Evolutionary conservation across 2,329 filamentous ascomycete species (phyloP).

Genomic region (Penicillium sp.): DNA sequence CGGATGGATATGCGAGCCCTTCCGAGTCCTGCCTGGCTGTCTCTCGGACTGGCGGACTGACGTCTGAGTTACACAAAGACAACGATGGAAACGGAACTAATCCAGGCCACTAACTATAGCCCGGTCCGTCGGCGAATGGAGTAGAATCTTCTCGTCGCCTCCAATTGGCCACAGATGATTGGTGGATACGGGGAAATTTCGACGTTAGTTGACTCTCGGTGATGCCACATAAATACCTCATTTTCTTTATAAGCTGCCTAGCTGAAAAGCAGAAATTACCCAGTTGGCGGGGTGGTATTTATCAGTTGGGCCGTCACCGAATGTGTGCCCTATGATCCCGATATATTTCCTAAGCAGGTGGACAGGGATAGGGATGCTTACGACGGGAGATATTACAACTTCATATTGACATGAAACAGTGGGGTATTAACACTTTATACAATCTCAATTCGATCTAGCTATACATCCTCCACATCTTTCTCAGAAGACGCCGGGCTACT

Average conservation of each 20-base stretch:
- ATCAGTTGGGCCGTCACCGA: background rate
- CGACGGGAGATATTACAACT: background rate
- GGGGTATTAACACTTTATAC: too few relatives aligned
- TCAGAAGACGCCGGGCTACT: conserved; percentile 14
- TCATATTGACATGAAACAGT: background rate
- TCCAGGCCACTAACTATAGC: background rate
- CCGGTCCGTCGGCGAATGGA: background rate
- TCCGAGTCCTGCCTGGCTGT: background rate
- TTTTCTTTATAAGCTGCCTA: background rate
- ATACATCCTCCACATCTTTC: conserved; percentile 12
- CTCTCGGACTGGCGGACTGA: too few relatives aligned
- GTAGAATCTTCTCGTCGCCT: background rate
- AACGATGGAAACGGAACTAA: conserved; percentile 1
- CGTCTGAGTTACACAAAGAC: conserved; percentile 6
- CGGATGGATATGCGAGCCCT: background rate
- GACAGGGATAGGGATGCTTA: background rate
- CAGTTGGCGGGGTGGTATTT: background rate
- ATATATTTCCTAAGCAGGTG: background rate
- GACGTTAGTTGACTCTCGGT: background rate
- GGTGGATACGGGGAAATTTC: background rate
- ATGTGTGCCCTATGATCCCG: background rate
- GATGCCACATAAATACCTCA: conserved; percentile 2
- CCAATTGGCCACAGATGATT: background rate
- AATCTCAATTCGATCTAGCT: background rate
- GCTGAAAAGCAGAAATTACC: background rate